Base-by-base conservation (phyloP, 306 rosid species). In the Lotus japonicus region DNA sequence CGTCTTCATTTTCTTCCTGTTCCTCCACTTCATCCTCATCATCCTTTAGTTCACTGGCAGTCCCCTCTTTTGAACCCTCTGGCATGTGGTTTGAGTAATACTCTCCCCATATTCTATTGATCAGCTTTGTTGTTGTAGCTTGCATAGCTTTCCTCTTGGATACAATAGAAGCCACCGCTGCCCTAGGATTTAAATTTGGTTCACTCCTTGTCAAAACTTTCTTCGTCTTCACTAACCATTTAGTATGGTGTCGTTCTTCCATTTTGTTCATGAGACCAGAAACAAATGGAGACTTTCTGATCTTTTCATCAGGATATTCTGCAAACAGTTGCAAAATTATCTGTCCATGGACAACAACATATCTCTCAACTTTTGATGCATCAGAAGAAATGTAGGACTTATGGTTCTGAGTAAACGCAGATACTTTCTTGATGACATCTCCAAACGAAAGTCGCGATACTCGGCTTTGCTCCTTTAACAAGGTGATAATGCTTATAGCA, bases 171-270 rank as follows among this genome's bases (percentile, higher is more conserved):
- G 74, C 87, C 77, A 88, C 86, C 15, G 87, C 79, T 42, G 95
- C 95, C 82, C 96, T 84, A 9, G 99, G 99, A 79, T 94, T 94
- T 71, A 94, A 67, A 78, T 90, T 94, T 5, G 77, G 75, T 56
- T 72, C 92, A 60, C 84, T 56, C 84, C 75, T 78, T 1, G 80
- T 85, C 50, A 80, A 8, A 41, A 78, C 23, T 66, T 83, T 86
- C 81, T 84, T 87, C 55, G 83, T 81, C 77, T 85, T 90, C 55
- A 94, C 83, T 36, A 86, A 58, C 99, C 99, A 94, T 80, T 90
- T 94, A 31, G 98, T 94, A 77, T 94, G 98, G 84, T 78, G 97
- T 7, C 96, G 83, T 76, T 62, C 94, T 83, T 94, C 98, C 97
- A 94, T 94, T 80, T 90, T 90, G 16, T 63, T 80, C 33, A 58